Evolutionary conservation across 1,284 basidiomycete genomes (phyloP).

Genomic region (Microbotryum silenes-acaulis): DNA sequence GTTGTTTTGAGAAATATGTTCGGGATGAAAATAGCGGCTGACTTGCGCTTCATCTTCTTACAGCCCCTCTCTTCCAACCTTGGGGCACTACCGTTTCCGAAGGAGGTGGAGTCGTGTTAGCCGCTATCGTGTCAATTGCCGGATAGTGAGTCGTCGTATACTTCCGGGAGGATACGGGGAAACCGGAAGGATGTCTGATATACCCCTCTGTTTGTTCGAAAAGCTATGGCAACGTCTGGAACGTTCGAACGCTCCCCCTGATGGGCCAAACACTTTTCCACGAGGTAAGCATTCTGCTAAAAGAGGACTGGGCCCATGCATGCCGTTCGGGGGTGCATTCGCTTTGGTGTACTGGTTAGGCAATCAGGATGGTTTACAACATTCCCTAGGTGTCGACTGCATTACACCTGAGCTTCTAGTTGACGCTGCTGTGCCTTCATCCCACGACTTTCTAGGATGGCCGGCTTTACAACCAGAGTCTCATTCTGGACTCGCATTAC

Average conservation of each 20-base stretch:
- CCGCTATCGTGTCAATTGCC: slow-evolving; percentile 50
- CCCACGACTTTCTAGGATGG: slow-evolving; percentile 42
- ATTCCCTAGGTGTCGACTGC: no score
- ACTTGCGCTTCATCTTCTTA: background rate
- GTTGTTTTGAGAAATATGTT: background rate
- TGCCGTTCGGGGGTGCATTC: no score
- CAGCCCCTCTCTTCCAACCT: slow-evolving; percentile 6
- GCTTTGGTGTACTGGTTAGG: no score
- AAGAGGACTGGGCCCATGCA: no score
- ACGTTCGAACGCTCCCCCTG: slow-evolving; percentile 55
- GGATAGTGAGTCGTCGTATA: slow-evolving; percentile 44
- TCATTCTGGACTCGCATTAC: slow-evolving; percentile 77
- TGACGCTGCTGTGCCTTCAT: no score
- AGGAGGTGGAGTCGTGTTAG: background rate
- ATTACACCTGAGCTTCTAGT: no score
- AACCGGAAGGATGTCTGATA: background rate
- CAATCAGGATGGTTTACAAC: no score
- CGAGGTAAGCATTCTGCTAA: slow-evolving; percentile 37
- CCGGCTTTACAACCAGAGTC: slow-evolving; percentile 54
- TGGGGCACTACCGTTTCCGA: slow-evolving; percentile 1
- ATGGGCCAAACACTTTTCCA: slow-evolving; percentile 54
- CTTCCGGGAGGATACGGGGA: background rate
- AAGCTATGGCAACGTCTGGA: slow-evolving; percentile 45
- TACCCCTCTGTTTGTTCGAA: background rate
- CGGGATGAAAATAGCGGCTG: no score